Evolutionary conservation across 495 filamentous ascomycete species (phyloP).

Genomic region (Hypoxylon intermedium): DNA sequence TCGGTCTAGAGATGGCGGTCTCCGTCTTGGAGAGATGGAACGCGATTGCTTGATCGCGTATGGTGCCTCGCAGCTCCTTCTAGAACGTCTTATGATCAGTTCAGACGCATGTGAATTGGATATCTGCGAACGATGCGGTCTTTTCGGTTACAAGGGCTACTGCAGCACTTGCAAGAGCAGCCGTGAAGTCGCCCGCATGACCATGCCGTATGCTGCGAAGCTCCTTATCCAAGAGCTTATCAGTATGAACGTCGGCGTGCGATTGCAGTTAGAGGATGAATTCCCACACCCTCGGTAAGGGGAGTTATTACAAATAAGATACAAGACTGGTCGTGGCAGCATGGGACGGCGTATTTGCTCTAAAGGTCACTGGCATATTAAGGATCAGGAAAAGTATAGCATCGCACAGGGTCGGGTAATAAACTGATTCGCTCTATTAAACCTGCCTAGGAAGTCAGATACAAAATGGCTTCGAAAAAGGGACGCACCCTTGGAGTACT

Average conservation of each 20-base stretch:
- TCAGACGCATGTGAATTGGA: conserved; percentile 90
- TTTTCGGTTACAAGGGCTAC: conserved; percentile 94
- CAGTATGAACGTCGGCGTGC: conserved; percentile 95
- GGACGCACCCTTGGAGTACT: too few species aligned
- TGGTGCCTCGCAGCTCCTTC: conserved; percentile 86
- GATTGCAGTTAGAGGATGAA: conserved; percentile 86
- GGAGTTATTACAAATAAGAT: not conserved
- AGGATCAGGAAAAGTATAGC: conserved; percentile 20
- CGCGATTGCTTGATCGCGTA: conserved; percentile 97
- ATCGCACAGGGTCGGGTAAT: too few species aligned
- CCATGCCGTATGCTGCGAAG: conserved; percentile 98
- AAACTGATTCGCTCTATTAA: not conserved
- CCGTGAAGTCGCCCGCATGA: conserved; percentile 82
- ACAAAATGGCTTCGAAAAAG: too few species aligned
- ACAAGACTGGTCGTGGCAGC: conserved; percentile 17
- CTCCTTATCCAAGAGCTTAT: conserved; percentile 93
- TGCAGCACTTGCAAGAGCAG: conserved; percentile 89
- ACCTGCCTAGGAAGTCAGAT: too few species aligned
- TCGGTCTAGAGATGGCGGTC: conserved; percentile 87
- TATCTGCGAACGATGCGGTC: conserved; percentile 88
- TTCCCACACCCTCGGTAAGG: conserved; percentile 68
- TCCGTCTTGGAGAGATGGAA: conserved; percentile 98
- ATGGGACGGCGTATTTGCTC: conserved; percentile 36
- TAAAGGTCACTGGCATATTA: conserved; percentile 16
- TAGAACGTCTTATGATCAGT: conserved; percentile 93